phyloP scores from a whole-genome alignment of 768 basidiomycete genomes.

The Rhodotorula toruloides region DNA sequence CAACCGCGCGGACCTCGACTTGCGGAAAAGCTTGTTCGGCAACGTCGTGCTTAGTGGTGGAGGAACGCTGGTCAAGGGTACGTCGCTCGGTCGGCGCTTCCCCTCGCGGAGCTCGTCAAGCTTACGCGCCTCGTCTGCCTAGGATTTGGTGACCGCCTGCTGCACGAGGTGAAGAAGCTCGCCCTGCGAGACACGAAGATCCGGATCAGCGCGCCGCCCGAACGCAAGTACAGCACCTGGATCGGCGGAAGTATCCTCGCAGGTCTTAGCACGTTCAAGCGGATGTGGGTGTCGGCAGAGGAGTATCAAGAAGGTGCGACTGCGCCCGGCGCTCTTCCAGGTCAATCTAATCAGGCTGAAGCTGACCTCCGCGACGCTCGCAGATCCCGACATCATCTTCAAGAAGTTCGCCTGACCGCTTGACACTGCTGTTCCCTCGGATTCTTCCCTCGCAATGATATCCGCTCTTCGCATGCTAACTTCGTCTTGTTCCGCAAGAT shows the following conservation, averaged over 20 bases:
- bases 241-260: constrained; percentile 90
- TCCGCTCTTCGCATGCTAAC: too few species aligned
- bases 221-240: constrained; percentile 80
- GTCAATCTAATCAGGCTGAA: too few species aligned
- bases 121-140: not conserved
- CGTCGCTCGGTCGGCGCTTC: constrained; percentile 31
- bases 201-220: constrained; percentile 98
- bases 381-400: constrained; percentile 41
- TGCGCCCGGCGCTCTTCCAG: too few species aligned
- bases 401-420: constrained; percentile 6
- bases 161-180: constrained; percentile 94
- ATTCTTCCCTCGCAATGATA: too few species aligned
- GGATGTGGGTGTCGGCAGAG: constrained; percentile 99
- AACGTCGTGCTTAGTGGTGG: constrained; percentile 97
- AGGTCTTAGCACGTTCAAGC: constrained; percentile 93
- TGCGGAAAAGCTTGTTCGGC: constrained; percentile 88
- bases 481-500: too few species aligned
- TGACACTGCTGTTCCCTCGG: too few species aligned
- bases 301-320: constrained; percentile 81
- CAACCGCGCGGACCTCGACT: constrained; percentile 88
- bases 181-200: constrained; percentile 95
- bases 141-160: constrained; percentile 90
- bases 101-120: not conserved
- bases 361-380: too few species aligned
- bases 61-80: constrained; percentile 89